A percentile compares a stretch with the other conserved stretches of the same genome.
Conservation (phyloP, 345 rosid genomes). For the Toxicodendron radicans region DNA sequence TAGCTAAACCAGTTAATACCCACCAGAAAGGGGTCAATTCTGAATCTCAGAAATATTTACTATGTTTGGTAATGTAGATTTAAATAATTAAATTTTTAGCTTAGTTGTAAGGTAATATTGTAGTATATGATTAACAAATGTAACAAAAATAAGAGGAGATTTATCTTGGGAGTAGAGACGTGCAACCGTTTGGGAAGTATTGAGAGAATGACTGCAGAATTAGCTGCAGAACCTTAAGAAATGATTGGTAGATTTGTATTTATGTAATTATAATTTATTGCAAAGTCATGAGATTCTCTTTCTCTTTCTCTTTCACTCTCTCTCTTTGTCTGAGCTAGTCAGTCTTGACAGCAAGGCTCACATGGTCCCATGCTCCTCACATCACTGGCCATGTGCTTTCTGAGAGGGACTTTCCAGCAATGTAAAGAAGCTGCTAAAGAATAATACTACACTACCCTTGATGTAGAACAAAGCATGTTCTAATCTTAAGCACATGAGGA, state of each 20-base stretch:
- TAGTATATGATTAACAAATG: conserved; percentile 1
- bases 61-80: conserved; percentile 24
- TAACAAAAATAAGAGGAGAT: conserved; percentile 14
- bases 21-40: no score
- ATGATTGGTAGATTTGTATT: conserved; percentile 36
- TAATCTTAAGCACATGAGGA: conserved; percentile 34
- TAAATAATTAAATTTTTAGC: conserved; percentile 18
- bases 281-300: conserved; percentile 37
- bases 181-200: no score
- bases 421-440: not conserved
- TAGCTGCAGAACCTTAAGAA: conserved; percentile 32
- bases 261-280: conserved; percentile 33
- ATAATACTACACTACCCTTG: conserved; percentile 19
- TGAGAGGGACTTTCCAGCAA: conserved; percentile 60
- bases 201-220: conserved; percentile 25
- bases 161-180: no score
- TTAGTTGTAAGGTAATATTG: conserved; percentile 11
- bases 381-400: conserved; percentile 69
- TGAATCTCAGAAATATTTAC: not conserved
- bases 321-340: not conserved
- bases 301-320: no score
- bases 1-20: no score
- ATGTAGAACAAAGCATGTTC: conserved; percentile 30
- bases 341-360: conserved; percentile 40
- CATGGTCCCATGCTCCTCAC: conserved; percentile 66